Evolutionary conservation across 2,329 filamentous ascomycete species (phyloP).

Genomic region (Colletotrichum eremochloae): DNA sequence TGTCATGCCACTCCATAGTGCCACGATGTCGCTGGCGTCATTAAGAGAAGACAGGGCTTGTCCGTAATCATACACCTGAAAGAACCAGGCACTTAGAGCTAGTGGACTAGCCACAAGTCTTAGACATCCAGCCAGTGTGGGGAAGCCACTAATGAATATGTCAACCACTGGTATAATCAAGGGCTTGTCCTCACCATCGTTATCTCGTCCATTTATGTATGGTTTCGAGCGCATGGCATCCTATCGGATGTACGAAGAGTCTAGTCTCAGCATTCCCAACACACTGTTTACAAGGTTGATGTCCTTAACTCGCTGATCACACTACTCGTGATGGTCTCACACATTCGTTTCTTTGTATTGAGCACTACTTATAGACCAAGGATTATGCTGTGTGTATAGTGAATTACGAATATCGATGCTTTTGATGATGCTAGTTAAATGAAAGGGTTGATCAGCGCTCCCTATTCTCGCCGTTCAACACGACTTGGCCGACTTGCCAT

Average conservation of each 20-base stretch:
- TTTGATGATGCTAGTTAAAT: too few species aligned
- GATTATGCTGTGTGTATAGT: too few species aligned
- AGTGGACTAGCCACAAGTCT: not conserved
- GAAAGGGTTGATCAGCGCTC: too few species aligned
- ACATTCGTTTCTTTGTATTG: not conserved
- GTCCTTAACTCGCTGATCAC: not conserved
- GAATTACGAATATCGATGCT: too few species aligned
- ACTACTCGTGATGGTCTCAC: not conserved
- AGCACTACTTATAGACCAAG: not conserved
- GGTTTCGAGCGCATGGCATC: not conserved
- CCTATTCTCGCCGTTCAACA: too few species aligned
- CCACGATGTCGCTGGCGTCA: not conserved
- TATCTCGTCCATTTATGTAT: not conserved
- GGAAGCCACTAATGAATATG: not conserved
- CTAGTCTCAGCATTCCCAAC: not conserved
- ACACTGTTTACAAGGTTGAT: not conserved
- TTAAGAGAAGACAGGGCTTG: not conserved
- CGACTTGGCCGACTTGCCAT: too few species aligned
- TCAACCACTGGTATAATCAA: not conserved
- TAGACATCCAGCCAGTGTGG: not conserved
- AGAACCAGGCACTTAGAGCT: not conserved
- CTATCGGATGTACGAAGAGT: not conserved
- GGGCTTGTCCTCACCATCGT: not conserved
- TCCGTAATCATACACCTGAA: constrained; percentile 8
- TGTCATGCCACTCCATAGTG: constrained; percentile 18